Evolutionary conservation across 2,329 filamentous ascomycete species (phyloP).

Genomic region (Cryoendolithus antarcticus): DNA sequence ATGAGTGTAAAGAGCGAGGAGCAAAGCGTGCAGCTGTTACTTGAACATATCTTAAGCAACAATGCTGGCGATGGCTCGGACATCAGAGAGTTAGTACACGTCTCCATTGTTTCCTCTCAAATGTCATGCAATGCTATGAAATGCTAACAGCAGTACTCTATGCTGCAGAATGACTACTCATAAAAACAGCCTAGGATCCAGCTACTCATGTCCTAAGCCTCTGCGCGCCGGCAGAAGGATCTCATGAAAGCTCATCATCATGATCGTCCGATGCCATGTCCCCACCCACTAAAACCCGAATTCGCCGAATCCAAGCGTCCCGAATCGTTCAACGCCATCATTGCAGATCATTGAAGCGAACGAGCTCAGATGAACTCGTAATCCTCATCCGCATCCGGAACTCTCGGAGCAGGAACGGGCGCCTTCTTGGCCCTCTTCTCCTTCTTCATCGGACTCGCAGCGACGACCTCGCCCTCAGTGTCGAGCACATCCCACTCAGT

Average conservation of each 20-base stretch:
- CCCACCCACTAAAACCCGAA: neutral
- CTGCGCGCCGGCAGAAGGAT: too few species aligned
- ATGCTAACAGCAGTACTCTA: too few species aligned
- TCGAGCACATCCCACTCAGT: slow-evolving; percentile 47
- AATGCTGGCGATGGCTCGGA: too few species aligned
- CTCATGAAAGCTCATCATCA: too few species aligned
- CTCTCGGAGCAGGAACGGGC: slow-evolving; percentile 15
- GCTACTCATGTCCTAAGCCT: slow-evolving; percentile 13
- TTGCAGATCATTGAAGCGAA: neutral
- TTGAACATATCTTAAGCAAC: too few species aligned
- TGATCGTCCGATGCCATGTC: neutral
- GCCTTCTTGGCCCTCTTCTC: slow-evolving; percentile 21
- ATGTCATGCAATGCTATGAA: too few species aligned
- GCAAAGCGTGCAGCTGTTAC: too few species aligned
- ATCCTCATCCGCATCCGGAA: slow-evolving; percentile 20
- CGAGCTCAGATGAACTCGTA: slow-evolving; percentile 23
- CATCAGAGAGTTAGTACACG: too few species aligned
- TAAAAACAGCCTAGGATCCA: slow-evolving; percentile 4
- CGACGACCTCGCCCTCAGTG: slow-evolving; percentile 21
- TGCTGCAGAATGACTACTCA: too few species aligned
- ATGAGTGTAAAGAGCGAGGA: too few species aligned
- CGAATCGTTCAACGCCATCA: slow-evolving; percentile 5
- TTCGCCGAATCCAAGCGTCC: neutral
- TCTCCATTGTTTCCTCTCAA: too few species aligned
- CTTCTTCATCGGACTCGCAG: slow-evolving; percentile 20